Conservation (phyloP, 768 basidiomycete genomes). For the Phylloporus rhodoxanthus region DNA sequence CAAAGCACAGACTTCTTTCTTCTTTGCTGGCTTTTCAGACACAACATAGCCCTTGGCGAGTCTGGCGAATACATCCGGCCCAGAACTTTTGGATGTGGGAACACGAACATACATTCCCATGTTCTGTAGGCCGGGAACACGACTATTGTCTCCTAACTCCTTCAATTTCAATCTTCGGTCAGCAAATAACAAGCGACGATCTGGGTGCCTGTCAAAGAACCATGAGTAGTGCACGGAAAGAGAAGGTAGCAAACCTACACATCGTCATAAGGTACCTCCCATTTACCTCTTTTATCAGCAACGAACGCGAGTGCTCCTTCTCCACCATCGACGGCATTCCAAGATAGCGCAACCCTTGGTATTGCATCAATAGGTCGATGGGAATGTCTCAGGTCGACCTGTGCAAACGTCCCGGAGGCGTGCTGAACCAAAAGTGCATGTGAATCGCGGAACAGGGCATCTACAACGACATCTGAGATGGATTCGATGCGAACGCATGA, state of each 20-base stretch:
- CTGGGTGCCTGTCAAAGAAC: conserved; percentile 33
- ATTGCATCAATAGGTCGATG: conserved; percentile 63
- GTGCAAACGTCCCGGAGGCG: conserved; percentile 70
- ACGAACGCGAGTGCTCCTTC: conserved; percentile 63
- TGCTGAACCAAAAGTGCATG: conserved; percentile 72
- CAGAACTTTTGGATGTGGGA: conserved; percentile 20
- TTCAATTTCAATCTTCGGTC: conserved; percentile 42
- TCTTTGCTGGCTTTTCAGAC: conserved; percentile 33
- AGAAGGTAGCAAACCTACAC: conserved; percentile 41
- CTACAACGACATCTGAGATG: conserved; percentile 31
- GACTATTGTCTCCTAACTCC: conserved; percentile 51
- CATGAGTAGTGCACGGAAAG: not conserved
- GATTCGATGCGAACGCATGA: not conserved
- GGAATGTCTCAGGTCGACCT: conserved; percentile 65
- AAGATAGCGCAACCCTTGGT: conserved; percentile 56
- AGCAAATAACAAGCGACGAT: conserved; percentile 16
- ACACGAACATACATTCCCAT: conserved; percentile 44
- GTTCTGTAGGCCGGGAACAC: conserved; percentile 48
- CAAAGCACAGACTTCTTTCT: conserved; percentile 42
- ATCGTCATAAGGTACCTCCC: conserved; percentile 79
- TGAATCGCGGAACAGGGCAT: conserved; percentile 62
- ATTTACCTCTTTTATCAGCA: conserved; percentile 42
- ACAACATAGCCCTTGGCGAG: conserved; percentile 64
- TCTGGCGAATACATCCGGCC: conserved; percentile 39
- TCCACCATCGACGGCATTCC: conserved; percentile 42